Conservation (phyloP, 495 filamentous ascomycete genomes). For the Penicillium waksmanii region DNA sequence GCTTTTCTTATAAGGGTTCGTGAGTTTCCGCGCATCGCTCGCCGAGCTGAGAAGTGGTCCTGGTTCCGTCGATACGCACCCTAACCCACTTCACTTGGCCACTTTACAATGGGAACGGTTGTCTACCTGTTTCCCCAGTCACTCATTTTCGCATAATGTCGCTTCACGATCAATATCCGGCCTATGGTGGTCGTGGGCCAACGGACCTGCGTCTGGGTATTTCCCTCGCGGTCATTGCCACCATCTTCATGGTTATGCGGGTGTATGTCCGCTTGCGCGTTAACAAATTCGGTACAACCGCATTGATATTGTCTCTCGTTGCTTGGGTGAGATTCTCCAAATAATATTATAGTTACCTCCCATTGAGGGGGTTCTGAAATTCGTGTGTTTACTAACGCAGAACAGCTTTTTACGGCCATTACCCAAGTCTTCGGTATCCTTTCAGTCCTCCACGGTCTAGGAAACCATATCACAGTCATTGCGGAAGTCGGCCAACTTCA, state of each 20-base stretch:
- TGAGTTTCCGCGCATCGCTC: constrained; percentile 2
- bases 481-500: constrained; percentile 20
- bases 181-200: constrained; percentile 25
- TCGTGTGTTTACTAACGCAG: background rate
- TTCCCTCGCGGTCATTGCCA: constrained; percentile 19
- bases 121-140: constrained; percentile 11
- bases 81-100: background rate
- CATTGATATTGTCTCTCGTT: constrained; percentile 21
- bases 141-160: constrained; percentile 22
- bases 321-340: constrained; percentile 19
- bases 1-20: constrained; percentile 1
- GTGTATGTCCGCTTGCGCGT: constrained; percentile 26
- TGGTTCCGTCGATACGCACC: no score
- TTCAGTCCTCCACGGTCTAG: constrained; percentile 24
- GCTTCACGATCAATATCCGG: constrained; percentile 23
- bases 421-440: constrained; percentile 26
- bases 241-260: constrained; percentile 23
- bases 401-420: constrained; percentile 22
- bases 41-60: background rate
- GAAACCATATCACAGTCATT: constrained; percentile 27
- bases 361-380: background rate
- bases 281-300: constrained; percentile 27
- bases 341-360: background rate
- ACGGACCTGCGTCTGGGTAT: constrained; percentile 23
- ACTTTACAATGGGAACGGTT: constrained; percentile 14